Percentiles rank a stretch among this genome's conserved stretches.
Conservation (phyloP, 768 basidiomycete genomes). For the Flagelloscypha sp. region DNA sequence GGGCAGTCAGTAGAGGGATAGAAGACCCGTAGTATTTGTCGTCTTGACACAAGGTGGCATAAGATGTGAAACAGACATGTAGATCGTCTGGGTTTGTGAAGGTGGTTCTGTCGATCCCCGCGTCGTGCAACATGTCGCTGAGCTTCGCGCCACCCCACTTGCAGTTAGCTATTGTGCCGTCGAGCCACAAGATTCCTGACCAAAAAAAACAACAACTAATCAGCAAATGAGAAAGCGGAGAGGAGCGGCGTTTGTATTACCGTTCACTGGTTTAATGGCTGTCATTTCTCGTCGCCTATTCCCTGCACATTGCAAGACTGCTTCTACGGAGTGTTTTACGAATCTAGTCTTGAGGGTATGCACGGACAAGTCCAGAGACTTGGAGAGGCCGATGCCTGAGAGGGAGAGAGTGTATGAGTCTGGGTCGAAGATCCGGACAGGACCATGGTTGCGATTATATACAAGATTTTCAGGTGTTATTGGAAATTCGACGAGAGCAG, state of each 20-base stretch:
- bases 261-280: constrained; percentile 44
- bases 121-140: constrained; percentile 43
- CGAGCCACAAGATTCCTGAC: constrained; percentile 58
- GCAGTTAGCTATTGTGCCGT: constrained; percentile 64
- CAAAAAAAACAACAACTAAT: too few relatives aligned
- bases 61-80: constrained; percentile 56
- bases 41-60: constrained; percentile 53
- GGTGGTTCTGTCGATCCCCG: constrained; percentile 22
- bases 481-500: constrained; percentile 48
- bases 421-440: constrained; percentile 42
- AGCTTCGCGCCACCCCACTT: constrained; percentile 57
- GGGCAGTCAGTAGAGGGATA: constrained; percentile 44
- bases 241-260: too few relatives aligned
- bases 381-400: constrained; percentile 24
- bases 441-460: constrained; percentile 68
- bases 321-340: constrained; percentile 34
- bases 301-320: constrained; percentile 59
- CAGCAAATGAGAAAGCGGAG: too few relatives aligned
- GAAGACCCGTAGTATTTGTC: constrained; percentile 58
- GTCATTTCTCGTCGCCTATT: constrained; percentile 62
- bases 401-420: constrained; percentile 34
- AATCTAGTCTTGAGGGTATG: constrained; percentile 32
- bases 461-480: constrained; percentile 57
- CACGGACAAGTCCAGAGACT: constrained; percentile 27
- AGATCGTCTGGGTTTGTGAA: constrained; percentile 18